Evolutionary conservation across 306 rosid species (phyloP).

Genomic region (Carpinus viminea): DNA sequence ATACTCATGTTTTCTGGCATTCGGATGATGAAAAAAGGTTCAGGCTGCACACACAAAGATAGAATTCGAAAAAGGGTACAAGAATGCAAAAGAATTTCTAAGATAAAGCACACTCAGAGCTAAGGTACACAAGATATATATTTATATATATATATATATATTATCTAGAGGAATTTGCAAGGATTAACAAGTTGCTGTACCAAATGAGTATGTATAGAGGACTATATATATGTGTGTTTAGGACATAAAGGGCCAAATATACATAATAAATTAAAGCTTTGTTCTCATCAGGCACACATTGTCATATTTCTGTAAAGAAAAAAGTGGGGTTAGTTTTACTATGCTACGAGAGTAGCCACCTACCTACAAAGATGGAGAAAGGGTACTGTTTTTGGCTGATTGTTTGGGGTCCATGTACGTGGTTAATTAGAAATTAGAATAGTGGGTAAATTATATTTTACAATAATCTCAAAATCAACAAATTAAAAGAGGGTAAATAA

Average conservation of each 20-base stretch:
- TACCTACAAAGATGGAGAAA: conserved; percentile 43
- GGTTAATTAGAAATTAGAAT: conserved; percentile 17
- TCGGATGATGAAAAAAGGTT: conserved; percentile 14
- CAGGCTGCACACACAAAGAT: conserved; percentile 27
- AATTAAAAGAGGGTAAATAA: no score
- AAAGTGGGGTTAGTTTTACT: conserved; percentile 36
- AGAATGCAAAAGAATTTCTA: conserved; percentile 2
- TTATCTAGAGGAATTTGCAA: background rate
- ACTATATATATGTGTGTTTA: conserved; percentile 52
- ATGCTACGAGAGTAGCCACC: conserved; percentile 48
- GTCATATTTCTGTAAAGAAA: background rate
- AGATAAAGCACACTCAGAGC: background rate
- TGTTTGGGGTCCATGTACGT: conserved; percentile 46
- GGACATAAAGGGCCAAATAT: conserved; percentile 40
- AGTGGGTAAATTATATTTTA: no score
- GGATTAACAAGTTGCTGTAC: conserved; percentile 36
- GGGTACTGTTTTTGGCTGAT: conserved; percentile 21
- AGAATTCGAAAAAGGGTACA: conserved; percentile 21
- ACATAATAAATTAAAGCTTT: conserved; percentile 11
- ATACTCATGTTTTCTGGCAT: conserved; percentile 73
- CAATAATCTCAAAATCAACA: no score
- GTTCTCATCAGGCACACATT: background rate
- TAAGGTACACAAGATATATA: conserved; percentile 12
- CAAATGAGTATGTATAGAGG: conserved; percentile 50
- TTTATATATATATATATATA: no score